Evolutionary conservation across 805 yeast genomes (phyloP).

Genomic region (Teunomyces stri): DNA sequence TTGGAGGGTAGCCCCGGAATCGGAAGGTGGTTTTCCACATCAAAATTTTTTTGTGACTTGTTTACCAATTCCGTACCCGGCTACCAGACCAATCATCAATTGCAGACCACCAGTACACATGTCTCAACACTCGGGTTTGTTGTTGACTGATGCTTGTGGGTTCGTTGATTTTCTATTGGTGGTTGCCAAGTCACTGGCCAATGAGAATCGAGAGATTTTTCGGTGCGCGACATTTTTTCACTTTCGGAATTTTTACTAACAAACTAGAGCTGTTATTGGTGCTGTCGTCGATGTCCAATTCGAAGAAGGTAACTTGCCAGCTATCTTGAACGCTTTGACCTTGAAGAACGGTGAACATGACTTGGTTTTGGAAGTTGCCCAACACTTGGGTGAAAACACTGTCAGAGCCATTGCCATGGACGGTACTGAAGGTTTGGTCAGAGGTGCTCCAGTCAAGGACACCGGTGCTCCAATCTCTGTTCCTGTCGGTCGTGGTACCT

Average conservation of each 20-base stretch:
- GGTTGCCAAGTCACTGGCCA: background rate
- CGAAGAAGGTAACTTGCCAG: slow-evolving; percentile 96
- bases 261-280: slow-evolving; percentile 88
- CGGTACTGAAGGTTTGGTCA: slow-evolving; percentile 99
- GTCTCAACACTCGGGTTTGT: too few species aligned
- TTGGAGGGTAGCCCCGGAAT: background rate
- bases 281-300: slow-evolving; percentile 99
- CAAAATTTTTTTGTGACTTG: background rate
- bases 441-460: slow-evolving; percentile 90
- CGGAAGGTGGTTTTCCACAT: background rate
- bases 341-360: slow-evolving; percentile 74
- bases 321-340: slow-evolving; percentile 94
- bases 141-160: too few species aligned
- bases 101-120: background rate
- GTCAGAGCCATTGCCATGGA: slow-evolving; percentile 99
- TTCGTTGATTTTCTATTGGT: background rate
- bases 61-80: background rate
- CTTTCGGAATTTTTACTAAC: background rate
- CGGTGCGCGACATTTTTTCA: slow-evolving; percentile 1
- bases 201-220: slow-evolving; percentile 2
- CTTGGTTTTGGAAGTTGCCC: slow-evolving; percentile 96
- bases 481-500: slow-evolving; percentile 98
- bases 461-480: slow-evolving; percentile 98
- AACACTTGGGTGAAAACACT: slow-evolving; percentile 99
- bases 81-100: background rate